A percentile compares a stretch with the other conserved stretches of the same genome.
Evolutionary conservation across 495 filamentous ascomycete species (phyloP).

Genomic region (Recurvomyces mirabilis): DNA sequence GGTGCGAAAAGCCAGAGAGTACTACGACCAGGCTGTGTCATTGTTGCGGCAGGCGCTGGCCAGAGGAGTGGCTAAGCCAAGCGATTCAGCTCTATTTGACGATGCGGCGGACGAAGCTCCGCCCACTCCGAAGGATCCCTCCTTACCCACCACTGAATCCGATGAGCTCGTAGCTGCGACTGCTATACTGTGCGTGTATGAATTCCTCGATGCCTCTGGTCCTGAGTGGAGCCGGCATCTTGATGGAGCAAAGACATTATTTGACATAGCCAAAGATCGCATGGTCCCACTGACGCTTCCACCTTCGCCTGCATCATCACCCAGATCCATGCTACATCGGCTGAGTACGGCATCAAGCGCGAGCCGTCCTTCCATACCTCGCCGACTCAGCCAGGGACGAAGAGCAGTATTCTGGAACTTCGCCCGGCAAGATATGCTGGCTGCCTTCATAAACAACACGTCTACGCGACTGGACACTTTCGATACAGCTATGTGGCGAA

Average conservation of each 20-base stretch:
- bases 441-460: conserved; percentile 49
- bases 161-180: conserved; percentile 53
- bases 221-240: conserved; percentile 54
- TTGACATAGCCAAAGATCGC: conserved; percentile 53
- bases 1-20: conserved; percentile 46
- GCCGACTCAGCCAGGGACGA: conserved; percentile 41
- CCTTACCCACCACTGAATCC: conserved; percentile 37
- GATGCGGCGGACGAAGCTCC: conserved; percentile 4
- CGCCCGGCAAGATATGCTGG: conserved; percentile 52
- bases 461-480: conserved; percentile 51
- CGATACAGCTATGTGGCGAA: conserved; percentile 49
- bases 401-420: conserved; percentile 57
- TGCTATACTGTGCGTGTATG: conserved; percentile 53
- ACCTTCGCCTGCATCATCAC: conserved; percentile 22
- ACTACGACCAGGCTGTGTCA: conserved; percentile 54
- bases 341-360: no score
- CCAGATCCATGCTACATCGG: no score
- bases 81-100: conserved; percentile 8
- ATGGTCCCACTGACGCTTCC: conserved; percentile 46
- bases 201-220: conserved; percentile 50
- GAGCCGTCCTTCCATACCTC: no score
- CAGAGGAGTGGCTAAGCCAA: conserved; percentile 9
- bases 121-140: conserved; percentile 16
- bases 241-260: conserved; percentile 50
- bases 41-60: conserved; percentile 50